Evolutionary conservation across 805 yeast genomes (phyloP), one percentile per base, ranked within the genome.

Genomic region (Saturnispora serradocipensis): DNA sequence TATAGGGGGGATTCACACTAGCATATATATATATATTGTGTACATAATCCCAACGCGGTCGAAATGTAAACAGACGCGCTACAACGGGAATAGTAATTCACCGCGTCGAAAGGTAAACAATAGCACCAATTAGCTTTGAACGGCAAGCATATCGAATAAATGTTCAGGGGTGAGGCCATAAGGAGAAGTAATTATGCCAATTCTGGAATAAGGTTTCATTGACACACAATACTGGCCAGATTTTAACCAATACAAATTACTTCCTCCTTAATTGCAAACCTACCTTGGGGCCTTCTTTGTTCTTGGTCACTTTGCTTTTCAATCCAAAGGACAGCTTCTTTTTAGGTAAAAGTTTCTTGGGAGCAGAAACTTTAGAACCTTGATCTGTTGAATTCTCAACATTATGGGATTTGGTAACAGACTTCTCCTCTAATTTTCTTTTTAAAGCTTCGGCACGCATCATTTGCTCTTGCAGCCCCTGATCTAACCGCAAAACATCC

Each of bases 381-480:
- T 32, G 24, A 16, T 20, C n/a, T 11, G 20, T 25, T 15, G 22
- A 43, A 27, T 16, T 38, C 9, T 18, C 13, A 38, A 18, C 42
- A 18, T n/a, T 46, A 16, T 18, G 11, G 3, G 43, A 16, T 8
- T 46, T n/a, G 9, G 22, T 22, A 22, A 13, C 10, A n/a, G 38
- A 27, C 20, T 20, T 22, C 8, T 32, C 27, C 15, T 42, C 46
- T 43, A 49, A 11, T 27, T 49, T 27, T 15, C 34, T 27, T 18
- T 43, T 49, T 4, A 49, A 18, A 9, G 18, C 18, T 43, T 63
- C 57, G 2, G 81, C 83, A 40, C 65, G 61, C 53, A 71, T 68
- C 2, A 86, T 78, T 63, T 86, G 90, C 36, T 67, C 61, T 43
- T 76, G 67, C 4, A 24, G 30, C 25, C 18, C 44, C 9, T 24